Evolutionary conservation across 148 eudicot genomes (phyloP), one percentile per base, ranked within the genome.

Genomic region (Arctostaphylos glauca): DNA sequence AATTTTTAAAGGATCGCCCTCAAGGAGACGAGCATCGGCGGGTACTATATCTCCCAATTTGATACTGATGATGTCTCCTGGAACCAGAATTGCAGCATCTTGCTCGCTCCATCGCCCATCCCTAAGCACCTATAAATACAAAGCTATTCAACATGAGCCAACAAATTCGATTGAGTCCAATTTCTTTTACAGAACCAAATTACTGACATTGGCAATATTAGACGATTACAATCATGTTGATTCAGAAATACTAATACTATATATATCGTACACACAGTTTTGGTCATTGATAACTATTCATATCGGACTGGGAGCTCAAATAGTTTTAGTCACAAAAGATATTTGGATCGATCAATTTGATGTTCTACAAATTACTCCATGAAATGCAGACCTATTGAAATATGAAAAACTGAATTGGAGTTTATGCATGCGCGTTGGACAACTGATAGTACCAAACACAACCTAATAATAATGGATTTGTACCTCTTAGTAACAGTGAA

Each of bases 11-110:
- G 98, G 89, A 86, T 96, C 98, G 49, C 98, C 98, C 86, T 96
- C 98, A 56, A 96, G 98, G 76, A 96, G 98, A 86, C 98, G 96
- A 0, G 95, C 95, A 87, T 96, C 98, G 38, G 98, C 98, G 66
- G 98, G 98, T 70, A 94, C 82, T 75, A 96, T 94, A 79, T 96
- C 98, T 47, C 98, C 98, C 70, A 96, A 85, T 81, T 94, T 96
- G 80, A 96, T 92, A 87, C 98, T 96, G 68, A 96, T 88, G 77
- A 96, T 94, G 86, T 96, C 98, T 81, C 98, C 98, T 3, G 98
- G 98, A 62, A 96, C 98, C 87, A 96, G 82, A 38, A 91, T 86
- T 1, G 95, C 87, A 31, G 98, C 98, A 5, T 96, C 98, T 47
- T 92, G 91, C 87, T 96, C 98, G 25, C 86, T 89, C 98, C 98